Conservation (phyloP, 148 eudicot genomes). For the Heliosperma pusillum region DNA sequence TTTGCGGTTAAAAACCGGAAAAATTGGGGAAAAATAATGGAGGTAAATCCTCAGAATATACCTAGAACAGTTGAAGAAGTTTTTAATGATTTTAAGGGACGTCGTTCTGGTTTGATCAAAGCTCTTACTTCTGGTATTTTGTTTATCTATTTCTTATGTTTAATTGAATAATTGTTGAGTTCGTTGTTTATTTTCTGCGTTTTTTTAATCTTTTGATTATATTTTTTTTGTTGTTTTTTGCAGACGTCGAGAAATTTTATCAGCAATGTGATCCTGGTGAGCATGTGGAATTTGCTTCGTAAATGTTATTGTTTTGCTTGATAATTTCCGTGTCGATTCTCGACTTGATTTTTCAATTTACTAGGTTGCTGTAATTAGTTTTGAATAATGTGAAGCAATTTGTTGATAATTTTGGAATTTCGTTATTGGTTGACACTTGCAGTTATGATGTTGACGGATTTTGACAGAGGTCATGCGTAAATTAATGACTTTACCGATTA, state of each 20-base stretch:
- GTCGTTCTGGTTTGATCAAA: constrained; percentile 63
- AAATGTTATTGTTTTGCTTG: not conserved
- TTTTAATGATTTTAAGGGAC: constrained; percentile 62
- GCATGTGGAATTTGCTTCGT: constrained; percentile 19
- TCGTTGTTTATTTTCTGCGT: not conserved
- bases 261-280: constrained; percentile 85
- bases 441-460: not conserved
- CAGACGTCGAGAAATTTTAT: constrained; percentile 71
- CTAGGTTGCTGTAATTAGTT: not conserved
- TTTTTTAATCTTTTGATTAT: not conserved
- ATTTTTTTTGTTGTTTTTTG: constrained; percentile 17
- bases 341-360: not conserved
- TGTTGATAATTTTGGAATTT: not conserved
- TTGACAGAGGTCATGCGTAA: no score
- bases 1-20: no score
- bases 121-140: constrained; percentile 59
- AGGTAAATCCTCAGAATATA: constrained; percentile 39
- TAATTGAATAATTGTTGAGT: not conserved
- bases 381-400: not conserved
- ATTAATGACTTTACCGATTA: no score
- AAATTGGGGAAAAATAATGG: constrained; percentile 32
- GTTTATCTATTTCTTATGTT: not conserved
- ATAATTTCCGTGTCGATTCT: not conserved
- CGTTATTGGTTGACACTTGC: not conserved
- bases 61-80: constrained; percentile 66